These are phyloP conservation scores for Silene latifolia DNA, from an alignment of 148 eudicot genomes.

Conservation along the genomic window DNA sequence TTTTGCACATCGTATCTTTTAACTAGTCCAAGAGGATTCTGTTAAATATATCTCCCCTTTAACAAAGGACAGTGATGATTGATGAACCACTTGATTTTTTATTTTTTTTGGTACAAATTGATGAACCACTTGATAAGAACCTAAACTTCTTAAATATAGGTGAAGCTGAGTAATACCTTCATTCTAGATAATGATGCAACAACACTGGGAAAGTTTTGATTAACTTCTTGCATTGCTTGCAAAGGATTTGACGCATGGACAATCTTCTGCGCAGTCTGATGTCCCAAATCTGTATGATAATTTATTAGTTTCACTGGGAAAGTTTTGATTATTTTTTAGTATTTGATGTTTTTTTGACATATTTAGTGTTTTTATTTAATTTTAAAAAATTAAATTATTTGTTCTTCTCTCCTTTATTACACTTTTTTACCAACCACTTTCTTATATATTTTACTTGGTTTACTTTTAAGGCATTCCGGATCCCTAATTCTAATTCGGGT, in stretches of 20 bases:
- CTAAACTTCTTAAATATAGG: conserved; percentile 4
- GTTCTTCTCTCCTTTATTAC: too few species aligned
- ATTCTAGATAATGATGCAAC: conserved; percentile 92
- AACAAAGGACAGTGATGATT: background rate
- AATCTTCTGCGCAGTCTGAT: conserved; percentile 97
- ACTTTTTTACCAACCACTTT: too few species aligned
- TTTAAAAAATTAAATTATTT: too few species aligned
- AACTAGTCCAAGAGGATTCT: conserved; percentile 3
- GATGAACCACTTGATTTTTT: background rate
- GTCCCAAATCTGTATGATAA: conserved; percentile 72
- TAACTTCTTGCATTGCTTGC: conserved; percentile 94
- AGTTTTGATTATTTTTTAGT: too few species aligned
- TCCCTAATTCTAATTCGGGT: too few species aligned
- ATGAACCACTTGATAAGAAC: too few species aligned
- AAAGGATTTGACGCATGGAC: conserved; percentile 96
- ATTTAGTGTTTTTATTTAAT: too few species aligned
- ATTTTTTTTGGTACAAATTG: too few species aligned
- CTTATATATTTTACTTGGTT: too few species aligned
- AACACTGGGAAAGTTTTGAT: conserved; percentile 93
- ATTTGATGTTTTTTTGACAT: too few species aligned
- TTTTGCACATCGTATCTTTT: background rate
- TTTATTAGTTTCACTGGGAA: background rate
- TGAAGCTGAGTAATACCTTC: conserved; percentile 51
- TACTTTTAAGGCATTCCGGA: too few species aligned
- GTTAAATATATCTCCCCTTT: background rate